Base-by-base conservation (phyloP, 306 rosid species). In the Gleditsia sinensis region DNA sequence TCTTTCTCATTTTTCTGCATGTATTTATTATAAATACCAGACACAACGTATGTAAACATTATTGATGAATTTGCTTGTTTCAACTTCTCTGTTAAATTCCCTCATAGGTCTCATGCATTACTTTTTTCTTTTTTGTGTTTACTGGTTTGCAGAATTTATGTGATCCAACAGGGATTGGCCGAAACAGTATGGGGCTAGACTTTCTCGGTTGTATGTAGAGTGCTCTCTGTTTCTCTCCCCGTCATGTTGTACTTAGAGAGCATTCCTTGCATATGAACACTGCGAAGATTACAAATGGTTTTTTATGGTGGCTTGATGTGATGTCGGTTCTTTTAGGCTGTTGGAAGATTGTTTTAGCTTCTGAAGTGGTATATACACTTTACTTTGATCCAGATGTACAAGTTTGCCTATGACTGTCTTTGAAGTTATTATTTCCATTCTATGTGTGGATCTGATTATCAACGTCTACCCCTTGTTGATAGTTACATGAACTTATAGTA, bases 301-400 rank as follows among this genome's bases (percentile, higher is more conserved):
- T 39, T 83, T 61, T 84, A 73, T 63, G 83, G 81, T 63, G 83
- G 81, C 51, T 77, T 82, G 72, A 46, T 66, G 82, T 75, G 73
- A 70, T 76, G 51, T 78, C 10, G 13, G 49, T 74, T 63, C 63
- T 65, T 67, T 69, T 62, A 40, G 69, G 67, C 37, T 53, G 75
- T 58, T 50, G 67, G 39, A 62, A 40, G 60, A 43, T 40, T 80
- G 60, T 59, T 43, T 34, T 40, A 19, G 17, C 65, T 74, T 78
- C 58, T 13, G 20, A 33, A 56, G 61, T 70, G 75, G 51, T 69
- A 16, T 65, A 16, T 69, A 25, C 76, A 40, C 11, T 50, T 58
- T 40, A 40, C 11, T 50, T 58, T 40, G 19, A 61, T 56, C 61
- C 28, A 45, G 64, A 48, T 72, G 75, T 78, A 54, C 53, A 45